Base-by-base conservation (phyloP, 768 basidiomycete species). In the Phallus indusiatus region DNA sequence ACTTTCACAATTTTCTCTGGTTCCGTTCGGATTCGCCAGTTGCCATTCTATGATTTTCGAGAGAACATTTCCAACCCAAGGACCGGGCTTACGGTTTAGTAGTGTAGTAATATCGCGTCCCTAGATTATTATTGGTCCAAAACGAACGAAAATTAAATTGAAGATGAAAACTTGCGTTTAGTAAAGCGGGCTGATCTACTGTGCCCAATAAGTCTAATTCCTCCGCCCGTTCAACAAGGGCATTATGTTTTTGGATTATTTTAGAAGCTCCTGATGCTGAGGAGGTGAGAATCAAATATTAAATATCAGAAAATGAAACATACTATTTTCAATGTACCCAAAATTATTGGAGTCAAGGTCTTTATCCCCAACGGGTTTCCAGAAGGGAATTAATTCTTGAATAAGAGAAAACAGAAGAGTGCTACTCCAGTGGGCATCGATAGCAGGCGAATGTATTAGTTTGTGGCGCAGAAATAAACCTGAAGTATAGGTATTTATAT, bases 31-130 rank as follows among this genome's bases (percentile, higher is more conserved):
- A 68, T 93, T 73, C 36, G 81, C 84, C 7, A 98, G 76, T 65
- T 94, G 92, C 94, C 94, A 98, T 61, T 85, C 81, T 18, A 91
- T 67, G 22, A 97, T 77, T 51, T 76, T 78, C n/a, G 77, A 73
- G 18, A 91, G 74, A 6, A 85, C 77, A 28, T 77, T 71, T 34
- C 81, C 80, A 5, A 85, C 82, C 82, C 91, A 85, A 1, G 82
- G 78, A 1, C 93, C 93, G 1, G 84, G 78, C 61, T 77, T 81
- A 2, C 71, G 67, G 1, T 72, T 78, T 5, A 94, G 74, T 9
- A 81, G 68, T 20, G 70, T 61, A 1, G 79, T 72, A 35, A 93
- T 75, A 57, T 87, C 82, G 28, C 76, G 80, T 1, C 94, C 94
- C 94, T 96, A 64, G 21, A 24, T 21, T 12, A 12, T 21, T 50